Evolutionary conservation across 306 rosid genomes (phyloP), one percentile per base, ranked within the genome.

Genomic region (Crotalaria pallida): DNA sequence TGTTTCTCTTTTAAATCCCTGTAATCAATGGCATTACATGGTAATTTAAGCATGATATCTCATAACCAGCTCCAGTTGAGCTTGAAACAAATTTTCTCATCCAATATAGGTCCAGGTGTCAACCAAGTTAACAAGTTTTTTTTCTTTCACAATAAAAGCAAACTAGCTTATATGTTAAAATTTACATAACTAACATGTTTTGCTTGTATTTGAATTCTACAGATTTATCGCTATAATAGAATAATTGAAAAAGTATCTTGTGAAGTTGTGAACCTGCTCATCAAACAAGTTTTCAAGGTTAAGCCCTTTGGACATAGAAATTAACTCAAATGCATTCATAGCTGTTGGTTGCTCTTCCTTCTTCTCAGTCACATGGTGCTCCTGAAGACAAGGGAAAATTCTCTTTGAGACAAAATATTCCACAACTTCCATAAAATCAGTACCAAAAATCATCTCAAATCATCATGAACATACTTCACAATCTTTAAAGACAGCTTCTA

Each of bases 401-500:
- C 10, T 49, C 43, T 58, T 26, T 60, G 33, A 61, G 75, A 76
- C 7, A 73, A 71, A 56, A 82, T 12, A 75, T 23, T 38, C 52
- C 56, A 44, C 56, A 66, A 62, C 36, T 61, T 17, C 27, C 43
- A 74, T 16, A 61, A 56, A 76, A 36, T 27, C 63, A 33, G 48
- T 29, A 40, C 49, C 47, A 47, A 21, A 21, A 72, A 55, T 23
- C 34, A 67, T 55, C 10, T 40, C 16, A 10, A 40, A n/a, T 40
- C 12, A 73, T 82, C 66, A 53, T 80, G 43, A 58, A 79, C 97
- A 59, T 88, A 94, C 99, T 81, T 87, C 97, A 18, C 86, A 88
- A 83, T 94, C 99, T 77, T 89, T 87, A 50, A 94, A 91, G 79
- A 91, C 99, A 29, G 99, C 99, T 83, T 94, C 99, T 10, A 94